Evolutionary conservation across 2,329 filamentous ascomycete genomes (phyloP), one percentile per base, ranked within the genome.

Genomic region (Aspergillus fructus): DNA sequence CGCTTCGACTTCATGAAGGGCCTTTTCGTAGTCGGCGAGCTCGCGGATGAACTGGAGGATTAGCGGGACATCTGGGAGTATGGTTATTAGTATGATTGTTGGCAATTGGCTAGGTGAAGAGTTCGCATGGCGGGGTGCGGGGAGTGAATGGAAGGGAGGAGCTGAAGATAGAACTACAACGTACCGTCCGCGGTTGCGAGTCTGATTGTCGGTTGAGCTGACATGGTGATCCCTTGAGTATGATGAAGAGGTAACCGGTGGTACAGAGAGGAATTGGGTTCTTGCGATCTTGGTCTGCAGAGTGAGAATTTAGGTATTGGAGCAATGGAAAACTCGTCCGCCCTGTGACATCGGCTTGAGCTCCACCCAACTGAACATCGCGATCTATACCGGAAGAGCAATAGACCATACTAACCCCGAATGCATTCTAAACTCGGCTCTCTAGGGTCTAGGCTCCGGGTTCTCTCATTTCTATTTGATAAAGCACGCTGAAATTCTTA

Each of bases 11-110:
- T 80, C 78, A 65, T 87, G 79, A 3, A 87, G 79, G 68, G 89
- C 89, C 27, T 93, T 86, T 74, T 97, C 92, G 79, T 97, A 96
- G 66, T 87, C 85, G 64, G 93, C 93, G 8, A 97, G 86, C 70
- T 92, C 93, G 54, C 86, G 83, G 76, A 97, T 92, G 69, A 97
- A 81, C 64, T 81, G 76, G 24, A 96, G 85, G 72, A 97, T 96
- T n/a, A 81, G 80, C 23, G 87, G 84, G 56, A 96, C 85, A 69
- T 97, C 93, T 96, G 63, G 30, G 15, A 37, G 54, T 8, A 13
- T 42, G n/a, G 15, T 57, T 24, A 52, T 51, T 55, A 37, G 45
- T 12, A 15, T 34, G 30, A 13, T 23, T 24, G 33, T 64, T 57
- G 65, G 60, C 51, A 12, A 34, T 34, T 30, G n/a, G 40, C 40